phyloP scores from a whole-genome alignment of 2,329 filamentous ascomycete species.

The Trichoderma harzianum region DNA sequence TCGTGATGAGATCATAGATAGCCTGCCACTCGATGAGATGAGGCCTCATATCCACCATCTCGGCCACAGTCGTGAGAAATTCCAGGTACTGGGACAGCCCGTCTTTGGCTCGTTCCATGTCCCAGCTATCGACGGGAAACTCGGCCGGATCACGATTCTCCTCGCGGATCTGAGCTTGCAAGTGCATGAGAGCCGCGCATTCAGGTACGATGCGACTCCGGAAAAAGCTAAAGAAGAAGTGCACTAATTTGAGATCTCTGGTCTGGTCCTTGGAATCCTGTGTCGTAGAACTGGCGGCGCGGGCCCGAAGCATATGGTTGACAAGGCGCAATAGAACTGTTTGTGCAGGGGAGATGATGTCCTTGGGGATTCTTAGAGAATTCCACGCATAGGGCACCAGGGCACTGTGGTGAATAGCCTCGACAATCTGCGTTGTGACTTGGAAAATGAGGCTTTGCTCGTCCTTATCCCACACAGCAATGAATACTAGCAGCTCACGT shows the following conservation, averaged over 20 bases:
- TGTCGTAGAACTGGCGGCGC: constrained; percentile 41
- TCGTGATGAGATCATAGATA: constrained; percentile 79
- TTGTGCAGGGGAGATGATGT: constrained; percentile 93
- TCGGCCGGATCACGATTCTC: constrained; percentile 74
- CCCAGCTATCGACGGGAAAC: constrained; percentile 93
- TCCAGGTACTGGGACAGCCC: constrained; percentile 92
- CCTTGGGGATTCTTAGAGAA: constrained; percentile 85
- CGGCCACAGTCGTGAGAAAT: constrained; percentile 85
- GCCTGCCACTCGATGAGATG: constrained; percentile 91
- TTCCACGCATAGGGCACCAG: constrained; percentile 91
- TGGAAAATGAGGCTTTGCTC: constrained; percentile 95
- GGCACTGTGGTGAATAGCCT: constrained; percentile 84
- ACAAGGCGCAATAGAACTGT: constrained; percentile 88
- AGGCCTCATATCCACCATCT: constrained; percentile 76
- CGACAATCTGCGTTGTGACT: constrained; percentile 92
- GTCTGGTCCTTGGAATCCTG: constrained; percentile 52
- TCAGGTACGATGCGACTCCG: constrained; percentile 89
- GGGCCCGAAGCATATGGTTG: constrained; percentile 76
- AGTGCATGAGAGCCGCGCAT: constrained; percentile 88
- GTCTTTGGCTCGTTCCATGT: constrained; percentile 95
- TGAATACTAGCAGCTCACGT: constrained; percentile 89
- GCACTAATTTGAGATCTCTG: constrained; percentile 62
- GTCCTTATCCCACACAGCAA: constrained; percentile 93
- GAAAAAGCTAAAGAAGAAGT: constrained; percentile 91
- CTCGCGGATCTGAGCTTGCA: constrained; percentile 84